Conservation (phyloP, 2,329 filamentous ascomycete genomes). For the Cladosporium oxysporum region DNA sequence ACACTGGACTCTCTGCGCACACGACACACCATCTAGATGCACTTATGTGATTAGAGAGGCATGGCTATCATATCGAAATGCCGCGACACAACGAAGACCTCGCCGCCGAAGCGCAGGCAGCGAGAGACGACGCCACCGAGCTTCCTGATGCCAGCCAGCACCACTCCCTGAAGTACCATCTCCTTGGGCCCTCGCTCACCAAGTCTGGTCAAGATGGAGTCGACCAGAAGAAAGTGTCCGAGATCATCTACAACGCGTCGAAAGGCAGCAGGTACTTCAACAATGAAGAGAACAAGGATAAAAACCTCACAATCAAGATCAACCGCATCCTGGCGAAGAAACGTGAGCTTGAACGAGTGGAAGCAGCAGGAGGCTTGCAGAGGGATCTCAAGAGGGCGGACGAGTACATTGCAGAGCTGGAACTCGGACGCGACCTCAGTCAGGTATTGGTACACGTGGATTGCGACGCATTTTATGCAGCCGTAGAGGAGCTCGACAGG, state of each 20-base stretch:
- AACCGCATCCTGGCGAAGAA: slow-evolving; percentile 75
- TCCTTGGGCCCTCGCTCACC: slow-evolving; percentile 86
- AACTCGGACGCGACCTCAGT: slow-evolving; percentile 74
- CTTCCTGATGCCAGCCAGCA: slow-evolving; percentile 43
- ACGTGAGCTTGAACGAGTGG: slow-evolving; percentile 69
- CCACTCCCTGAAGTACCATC: slow-evolving; percentile 79
- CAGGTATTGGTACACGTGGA: slow-evolving; percentile 90
- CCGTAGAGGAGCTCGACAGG: slow-evolving; percentile 74
- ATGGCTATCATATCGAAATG: slow-evolving; percentile 19
- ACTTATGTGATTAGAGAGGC: neutral
- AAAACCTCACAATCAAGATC: slow-evolving; percentile 82
- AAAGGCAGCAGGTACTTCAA: slow-evolving; percentile 97
- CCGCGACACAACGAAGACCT: slow-evolving; percentile 29
- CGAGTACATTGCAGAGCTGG: slow-evolving; percentile 76
- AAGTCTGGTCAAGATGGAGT: slow-evolving; percentile 92
- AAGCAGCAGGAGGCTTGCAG: slow-evolving; percentile 58
- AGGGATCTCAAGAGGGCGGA: slow-evolving; percentile 76
- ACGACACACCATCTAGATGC: neutral
- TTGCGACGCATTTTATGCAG: slow-evolving; percentile 96
- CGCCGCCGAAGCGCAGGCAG: slow-evolving; percentile 26
- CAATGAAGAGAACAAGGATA: slow-evolving; percentile 82
- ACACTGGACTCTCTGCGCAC: no score
- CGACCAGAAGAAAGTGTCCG: slow-evolving; percentile 92
- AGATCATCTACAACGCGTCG: slow-evolving; percentile 95
- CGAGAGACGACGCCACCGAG: slow-evolving; percentile 21